Evolutionary conservation across 306 rosid genomes (phyloP).

Genomic region (peach (Prunus persica)): DNA sequence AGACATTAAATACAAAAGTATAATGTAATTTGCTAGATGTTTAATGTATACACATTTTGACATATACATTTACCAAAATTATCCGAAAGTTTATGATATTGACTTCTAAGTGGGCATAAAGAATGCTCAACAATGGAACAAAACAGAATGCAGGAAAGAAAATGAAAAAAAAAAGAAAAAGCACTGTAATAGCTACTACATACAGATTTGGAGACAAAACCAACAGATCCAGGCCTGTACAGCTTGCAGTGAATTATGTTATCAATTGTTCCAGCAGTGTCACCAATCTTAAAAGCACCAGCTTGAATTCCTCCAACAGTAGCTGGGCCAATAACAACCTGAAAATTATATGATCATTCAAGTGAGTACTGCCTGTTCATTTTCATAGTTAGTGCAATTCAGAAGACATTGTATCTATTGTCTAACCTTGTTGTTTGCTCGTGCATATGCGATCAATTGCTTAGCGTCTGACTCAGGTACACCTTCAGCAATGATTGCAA

Average conservation of each 20-base stretch:
- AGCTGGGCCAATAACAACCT: constrained; percentile 98
- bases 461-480: constrained; percentile 93
- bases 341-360: constrained; percentile 25
- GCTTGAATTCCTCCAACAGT: constrained; percentile 99
- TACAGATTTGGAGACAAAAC: constrained; percentile 99
- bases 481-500: constrained; percentile 97
- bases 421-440: constrained; percentile 87
- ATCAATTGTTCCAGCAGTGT: constrained; percentile 98
- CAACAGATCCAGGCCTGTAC: constrained; percentile 99
- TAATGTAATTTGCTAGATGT: neutral
- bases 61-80: neutral
- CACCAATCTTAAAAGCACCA: constrained; percentile 99
- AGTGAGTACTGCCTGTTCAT: constrained; percentile 23
- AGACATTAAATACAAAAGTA: constrained; percentile 3
- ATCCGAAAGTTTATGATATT: neutral
- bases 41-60: neutral
- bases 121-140: constrained; percentile 13
- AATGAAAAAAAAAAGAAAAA: constrained; percentile 3
- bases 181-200: constrained; percentile 40
- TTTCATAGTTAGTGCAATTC: constrained; percentile 13
- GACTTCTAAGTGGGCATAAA: neutral
- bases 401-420: constrained; percentile 14
- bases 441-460: constrained; percentile 92
- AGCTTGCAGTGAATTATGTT: constrained; percentile 90
- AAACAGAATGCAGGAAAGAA: constrained; percentile 6